Evolutionary conservation across 2,329 filamentous ascomycete genomes (phyloP), one percentile per base, ranked within the genome.

Genomic region (Thelonectria rubi): DNA sequence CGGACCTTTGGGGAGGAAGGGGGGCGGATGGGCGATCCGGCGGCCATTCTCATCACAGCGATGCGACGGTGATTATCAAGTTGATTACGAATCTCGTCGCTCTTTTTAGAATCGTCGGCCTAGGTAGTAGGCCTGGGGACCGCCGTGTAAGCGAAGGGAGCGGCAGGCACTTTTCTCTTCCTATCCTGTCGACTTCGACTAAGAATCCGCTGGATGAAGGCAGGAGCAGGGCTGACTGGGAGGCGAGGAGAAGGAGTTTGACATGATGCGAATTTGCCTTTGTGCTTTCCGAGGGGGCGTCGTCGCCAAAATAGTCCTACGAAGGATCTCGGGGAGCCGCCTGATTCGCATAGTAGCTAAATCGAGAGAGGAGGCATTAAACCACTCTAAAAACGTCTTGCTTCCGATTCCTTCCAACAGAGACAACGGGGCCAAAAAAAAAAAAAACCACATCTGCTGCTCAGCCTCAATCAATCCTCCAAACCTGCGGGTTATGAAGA

Each of bases 31-130:
- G 24, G 32, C 48, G 42, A 43, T 24, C 43, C 43, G 45, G 21
- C 21, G 24, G 30, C 46, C 7, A 30, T 2, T 9, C 10, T 30
- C 5, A 30, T 30, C 26, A 30, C 26, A 30, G 26, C 26, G 7
- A 60, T 50, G 51, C 39, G 6, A 50, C 57, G 37, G 57, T 55
- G 50, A 32, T 50, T 60, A 49, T 42, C 17, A 55, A 32, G 11
- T 26, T 48, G 50, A 59, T 59, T 60, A 60, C 57, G 45, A 55
- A 60, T 37, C 32, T 43, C 3, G 17, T 32, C 12, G 21, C 57
- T 54, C 52, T 39, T 60, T 60, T 60, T 60, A 60, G 57, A 59
- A 54, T 30, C 26, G 26, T 45, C 21, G 21, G 7, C 21, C 4
- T 30, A 9, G 2, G 5, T 37, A 11, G 24, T 32, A 15, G 17